Evolutionary conservation across 192 early-diverging fungal genomes (phyloP), one percentile per base, ranked within the genome.

Genomic region (Lunasporangiospora selenospora): DNA sequence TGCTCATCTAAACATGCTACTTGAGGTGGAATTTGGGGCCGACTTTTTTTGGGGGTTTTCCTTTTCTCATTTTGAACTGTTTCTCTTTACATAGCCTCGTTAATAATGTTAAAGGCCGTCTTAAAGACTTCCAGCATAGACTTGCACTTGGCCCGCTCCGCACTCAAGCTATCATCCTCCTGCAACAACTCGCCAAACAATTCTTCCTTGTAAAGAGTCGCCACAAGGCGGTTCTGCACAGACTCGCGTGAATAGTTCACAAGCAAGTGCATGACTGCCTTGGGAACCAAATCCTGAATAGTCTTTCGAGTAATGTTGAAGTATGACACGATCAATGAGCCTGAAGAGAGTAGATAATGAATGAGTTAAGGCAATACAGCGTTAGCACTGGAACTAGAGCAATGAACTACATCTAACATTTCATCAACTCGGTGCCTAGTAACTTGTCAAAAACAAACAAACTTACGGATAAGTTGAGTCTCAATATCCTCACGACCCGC

Each of bases 201-300:
- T 18, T 80, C 71, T 33, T 88, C 83, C 58, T 85, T 86, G 58
- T 90, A 90, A 41, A 90, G 70, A 37, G 82, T 79, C 34, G 84
- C 78, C 4, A 90, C 89, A 33, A 90, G 70, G 19, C 87, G 78
- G 69, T 89, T 90, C 57, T 90, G 89, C 55, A 89, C 80, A n/a
- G 77, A 61, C 54, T 90, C 82, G 48, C 86, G 81, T 26, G 83
- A 83, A 49, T 85, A 67, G 57, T 89, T 89, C 59, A 90, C 89
- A 51, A 90, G 62, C 39, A 89, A 62, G 49, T 90, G 87, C 89
- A 90, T 90, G 57, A 90, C 77, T 12, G 89, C 82, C 71, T 90
- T 90, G 48, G 89, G 89, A 13, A 90, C 87, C 61, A 85, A 58
- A 40, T 90, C 89, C 67, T 88, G 86, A 50, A 89, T 80, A 11